phyloP scores from a whole-genome alignment of 1,139 yeast genomes.

The Meyerozyma carpophila region DNA sequence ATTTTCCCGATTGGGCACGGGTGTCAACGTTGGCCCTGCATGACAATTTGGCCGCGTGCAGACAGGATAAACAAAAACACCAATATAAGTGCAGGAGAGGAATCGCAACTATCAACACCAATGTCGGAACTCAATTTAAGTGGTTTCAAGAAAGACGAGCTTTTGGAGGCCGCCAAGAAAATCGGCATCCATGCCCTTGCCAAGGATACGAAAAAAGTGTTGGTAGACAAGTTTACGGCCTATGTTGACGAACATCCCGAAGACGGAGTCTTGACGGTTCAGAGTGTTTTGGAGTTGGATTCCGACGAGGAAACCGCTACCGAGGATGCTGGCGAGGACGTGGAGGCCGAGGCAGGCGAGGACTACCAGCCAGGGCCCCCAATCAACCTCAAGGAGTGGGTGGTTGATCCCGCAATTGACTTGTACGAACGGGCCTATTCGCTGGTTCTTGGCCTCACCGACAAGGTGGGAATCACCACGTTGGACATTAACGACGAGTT shows the following conservation, averaged over 20 bases:
- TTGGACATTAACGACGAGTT: constrained; percentile 39
- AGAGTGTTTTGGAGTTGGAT: constrained; percentile 1
- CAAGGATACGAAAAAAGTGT: constrained; percentile 40
- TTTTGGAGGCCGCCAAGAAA: constrained; percentile 29
- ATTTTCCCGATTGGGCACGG: neutral
- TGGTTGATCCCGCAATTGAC: constrained; percentile 35
- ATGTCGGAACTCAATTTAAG: constrained; percentile 1
- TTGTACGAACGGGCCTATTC: constrained; percentile 23
- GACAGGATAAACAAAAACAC: constrained; percentile 1
- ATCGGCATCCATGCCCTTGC: constrained; percentile 29
- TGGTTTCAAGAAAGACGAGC: constrained; percentile 31
- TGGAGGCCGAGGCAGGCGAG: constrained; percentile 17
- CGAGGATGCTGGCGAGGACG: constrained; percentile 8
- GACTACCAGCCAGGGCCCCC: constrained; percentile 38
- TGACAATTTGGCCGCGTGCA: neutral
- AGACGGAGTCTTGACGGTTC: constrained; percentile 21
- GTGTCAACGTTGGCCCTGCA: constrained; percentile 1
- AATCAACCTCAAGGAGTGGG: constrained; percentile 32
- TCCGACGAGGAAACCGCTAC: constrained; percentile 12
- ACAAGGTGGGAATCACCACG: constrained; percentile 35
- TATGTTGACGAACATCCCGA: constrained; percentile 32
- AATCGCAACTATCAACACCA: neutral
- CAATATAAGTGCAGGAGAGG: constrained; percentile 1
- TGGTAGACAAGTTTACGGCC: constrained; percentile 36
- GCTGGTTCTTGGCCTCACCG: constrained; percentile 31